Evolutionary conservation across 192 early-diverging fungal genomes (phyloP), one percentile per base, ranked within the genome.

Genomic region (Coemansia sp.): DNA sequence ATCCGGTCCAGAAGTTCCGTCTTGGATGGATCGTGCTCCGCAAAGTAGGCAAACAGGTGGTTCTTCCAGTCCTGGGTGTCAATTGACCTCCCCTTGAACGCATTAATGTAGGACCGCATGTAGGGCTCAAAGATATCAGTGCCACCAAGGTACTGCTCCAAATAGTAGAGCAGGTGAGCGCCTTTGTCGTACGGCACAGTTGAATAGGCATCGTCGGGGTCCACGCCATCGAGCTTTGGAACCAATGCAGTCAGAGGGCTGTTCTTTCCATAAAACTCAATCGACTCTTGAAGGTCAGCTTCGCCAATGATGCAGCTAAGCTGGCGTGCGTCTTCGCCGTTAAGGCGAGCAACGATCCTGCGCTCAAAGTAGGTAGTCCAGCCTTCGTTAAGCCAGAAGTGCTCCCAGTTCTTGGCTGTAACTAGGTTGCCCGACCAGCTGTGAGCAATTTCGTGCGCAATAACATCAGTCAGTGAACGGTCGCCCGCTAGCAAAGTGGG

Each of bases 401-500:
- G 81, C 69, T 87, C 89, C 92, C 92, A 94, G 83, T 88, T 89
- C 61, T 83, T 82, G 39, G 87, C 90, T 33, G 92, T 94, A 24
- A 94, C 92, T 45, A 94, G 71, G 74, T 94, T 94, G 40, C 92
- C 92, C 74, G 88, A 88, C 93, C 93, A 96, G 72, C 89, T 92
- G 77, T 96, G 95, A 58, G 92, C 80, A 73, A 95, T 92, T 66
- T 98, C 96, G 79, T 98, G 96, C 3, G 93, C 93, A 59, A 98
- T 88, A 26, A 98, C 95, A 72, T 97, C 94, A 1, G 95, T 94
- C 55, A 96, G 84, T 36, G 91, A 92, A 43, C 90, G 88, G 77
- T 99, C 97, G 58, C 95, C 95, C 38, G 96, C 95, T 46, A 99
- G 81, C 31, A 99, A 85, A 18, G 94, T 94, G 24, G 97, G 97